Evolutionary conservation across 257 asterid species (phyloP), one percentile per base, ranked within the genome.

Genomic region (Solanum boliviense): DNA sequence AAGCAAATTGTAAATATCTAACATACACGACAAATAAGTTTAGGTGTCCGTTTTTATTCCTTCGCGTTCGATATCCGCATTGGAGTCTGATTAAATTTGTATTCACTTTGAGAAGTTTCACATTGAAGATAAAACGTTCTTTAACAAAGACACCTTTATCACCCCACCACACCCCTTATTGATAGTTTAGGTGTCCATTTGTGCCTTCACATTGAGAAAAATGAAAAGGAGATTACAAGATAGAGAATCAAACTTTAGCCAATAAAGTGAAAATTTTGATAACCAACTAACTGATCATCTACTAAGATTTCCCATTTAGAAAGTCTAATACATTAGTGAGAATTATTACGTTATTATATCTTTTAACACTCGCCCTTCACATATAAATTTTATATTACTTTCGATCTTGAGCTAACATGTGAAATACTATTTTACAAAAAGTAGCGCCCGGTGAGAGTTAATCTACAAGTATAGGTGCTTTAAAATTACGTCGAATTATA

Each of bases 1-100:
- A 67, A 60, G 84, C 56, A 34, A 32, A 68, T 48, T 48, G 87
- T 46, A 71, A 87, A n/a, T 85, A 78, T 76, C 25, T 25, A 9
- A 72, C 7, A 85, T 5, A 9, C 62, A 84, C 9, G 9, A 75
- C n/a, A 27, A 60, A 56, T 16, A 56, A 25, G 6, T 56, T 36
- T 39, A 60, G 31, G 13, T 25, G 21, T 11, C 31, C 44, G 2
- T 36, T 60, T 58, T 58, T 58, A 20, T 58, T 20, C 1, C 0
- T 18, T 56, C 25, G 0, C 0, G 12, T 3, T 20, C 4, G 67
- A 20, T 20, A 20, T 20, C 9, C 4, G 4, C 0, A 52, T 20
- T 20, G 9, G 0, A 58, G 10, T 1, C 5, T 3, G 11, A 58
- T 7, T 20, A 58, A 58, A 58, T 20, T 3, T 20, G 0, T 0